Base-by-base conservation (phyloP, 73 alveolate species). In the Paramecium sexaurelia region DNA sequence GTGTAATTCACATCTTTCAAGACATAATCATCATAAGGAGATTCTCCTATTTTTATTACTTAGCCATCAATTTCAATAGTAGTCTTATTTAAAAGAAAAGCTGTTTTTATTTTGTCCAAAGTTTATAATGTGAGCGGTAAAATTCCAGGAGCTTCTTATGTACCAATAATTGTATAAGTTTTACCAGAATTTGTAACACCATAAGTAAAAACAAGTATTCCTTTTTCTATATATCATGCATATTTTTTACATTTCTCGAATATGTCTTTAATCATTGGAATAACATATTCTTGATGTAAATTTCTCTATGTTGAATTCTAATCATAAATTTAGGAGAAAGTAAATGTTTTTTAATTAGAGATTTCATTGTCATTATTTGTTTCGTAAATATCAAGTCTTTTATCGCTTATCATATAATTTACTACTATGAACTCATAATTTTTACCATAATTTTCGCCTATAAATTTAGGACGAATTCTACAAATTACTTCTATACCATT, bases 121-220 rank as follows among this genome's bases (percentile, higher is more conserved):
- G 55, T 37, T 56, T 55, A 86, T 40, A 95, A 66, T 9, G 96
- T 91, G 55, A 55, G 87, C 6, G 96, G 97, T 2, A 95, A 91
- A 73, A 95, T 95, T 22, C 98, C 98, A 9, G 95, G 96, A 11
- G 85, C 85, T 33, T 93, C 51, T 15, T 66, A 56, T 19, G 86
- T 61, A 29, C 99, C 99, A 41, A 95, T 93, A 55, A 98, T 93
- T 26, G 99, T 97, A 94, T 87, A 95, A 1, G 99, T 98, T 92
- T 98, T 98, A 0, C 99, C 99, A 27, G 99, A 92, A 37, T 99
- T 99, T n/a, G 99, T 98, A 55, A 97, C 97, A 26, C 99, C 99
- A 95, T 98, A 98, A 4, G 99, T 99, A 91, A 98, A 97, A 19
- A 98, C 96, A 17, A 86, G 71, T 10, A 56, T 57, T 36, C 93